These are phyloP conservation scores for Venturia nashicola DNA, from an alignment of 2,329 filamentous ascomycete species.

Conservation along the genomic window DNA sequence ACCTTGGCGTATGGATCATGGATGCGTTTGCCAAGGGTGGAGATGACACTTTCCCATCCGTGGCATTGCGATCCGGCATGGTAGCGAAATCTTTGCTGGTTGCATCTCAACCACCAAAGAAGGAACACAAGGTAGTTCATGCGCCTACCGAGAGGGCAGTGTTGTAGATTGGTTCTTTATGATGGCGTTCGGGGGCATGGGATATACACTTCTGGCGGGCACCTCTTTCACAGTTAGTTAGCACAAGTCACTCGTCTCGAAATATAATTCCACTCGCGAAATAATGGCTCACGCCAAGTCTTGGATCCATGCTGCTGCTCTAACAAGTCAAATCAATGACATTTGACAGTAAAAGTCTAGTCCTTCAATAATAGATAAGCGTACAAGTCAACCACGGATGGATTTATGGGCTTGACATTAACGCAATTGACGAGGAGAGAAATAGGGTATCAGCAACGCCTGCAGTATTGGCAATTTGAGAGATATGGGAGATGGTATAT, in stretches of 20 bases:
- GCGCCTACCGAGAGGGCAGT: not conserved
- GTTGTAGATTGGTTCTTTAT: not conserved
- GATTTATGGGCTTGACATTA: no score
- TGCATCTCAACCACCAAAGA: not conserved
- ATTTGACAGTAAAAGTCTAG: no score
- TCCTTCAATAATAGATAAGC: no score
- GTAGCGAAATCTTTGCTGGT: not conserved
- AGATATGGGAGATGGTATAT: no score
- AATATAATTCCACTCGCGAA: no score
- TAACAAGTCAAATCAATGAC: no score
- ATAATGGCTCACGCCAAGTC: no score
- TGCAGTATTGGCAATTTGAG: no score
- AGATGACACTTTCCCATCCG: not conserved
- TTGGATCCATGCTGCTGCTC: no score
- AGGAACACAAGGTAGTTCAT: not conserved
- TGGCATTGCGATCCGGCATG: constrained; percentile 6
- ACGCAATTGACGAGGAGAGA: no score
- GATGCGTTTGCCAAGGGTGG: not conserved
- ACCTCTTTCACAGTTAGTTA: not conserved
- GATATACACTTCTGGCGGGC: not conserved
- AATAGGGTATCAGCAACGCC: no score
- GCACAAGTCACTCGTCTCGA: not conserved
- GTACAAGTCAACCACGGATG: no score
- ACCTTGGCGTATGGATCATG: constrained; percentile 5
- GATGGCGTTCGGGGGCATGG: not conserved